Evolutionary conservation across 208 protist genomes (phyloP).

Genomic region (Trypanosoma cruzi): DNA sequence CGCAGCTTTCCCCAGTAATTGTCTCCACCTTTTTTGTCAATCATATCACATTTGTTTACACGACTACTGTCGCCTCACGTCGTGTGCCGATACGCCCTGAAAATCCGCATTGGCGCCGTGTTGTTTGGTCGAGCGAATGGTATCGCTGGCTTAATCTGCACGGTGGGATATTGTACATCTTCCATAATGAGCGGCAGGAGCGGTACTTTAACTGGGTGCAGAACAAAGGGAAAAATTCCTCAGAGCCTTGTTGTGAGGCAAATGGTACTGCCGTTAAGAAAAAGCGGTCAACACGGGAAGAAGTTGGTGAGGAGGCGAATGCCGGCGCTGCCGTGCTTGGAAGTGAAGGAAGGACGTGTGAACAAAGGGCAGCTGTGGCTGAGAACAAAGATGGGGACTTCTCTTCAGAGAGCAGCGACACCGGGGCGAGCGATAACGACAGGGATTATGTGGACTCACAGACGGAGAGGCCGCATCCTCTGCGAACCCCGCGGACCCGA

Average conservation of each 20-base stretch:
- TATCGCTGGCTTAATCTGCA: constrained; percentile 78
- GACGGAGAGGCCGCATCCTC: background rate
- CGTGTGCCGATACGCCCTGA: constrained; percentile 65
- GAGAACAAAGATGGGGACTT: background rate
- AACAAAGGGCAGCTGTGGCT: background rate
- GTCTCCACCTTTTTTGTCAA: constrained; percentile 69
- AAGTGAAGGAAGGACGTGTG: background rate
- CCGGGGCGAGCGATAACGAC: background rate
- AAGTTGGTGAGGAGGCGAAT: background rate
- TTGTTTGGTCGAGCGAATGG: constrained; percentile 75
- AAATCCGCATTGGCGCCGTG: constrained; percentile 59
- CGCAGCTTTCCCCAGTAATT: constrained; percentile 65
- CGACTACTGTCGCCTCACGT: constrained; percentile 48
- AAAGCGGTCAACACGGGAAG: too few relatives aligned
- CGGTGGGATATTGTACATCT: constrained; percentile 83
- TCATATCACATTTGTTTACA: constrained; percentile 82
- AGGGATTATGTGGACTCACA: background rate
- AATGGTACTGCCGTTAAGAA: background rate
- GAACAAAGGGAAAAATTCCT: constrained; percentile 6
- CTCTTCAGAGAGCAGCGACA: background rate
- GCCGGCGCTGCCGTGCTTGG: background rate
- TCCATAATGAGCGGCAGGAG: constrained; percentile 75
- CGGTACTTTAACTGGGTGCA: constrained; percentile 65
- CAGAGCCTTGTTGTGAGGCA: background rate
- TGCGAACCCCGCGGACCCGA: background rate